Evolutionary conservation across 2,329 filamentous ascomycete species (phyloP).

Genomic region (Cladosporium halotolerans): DNA sequence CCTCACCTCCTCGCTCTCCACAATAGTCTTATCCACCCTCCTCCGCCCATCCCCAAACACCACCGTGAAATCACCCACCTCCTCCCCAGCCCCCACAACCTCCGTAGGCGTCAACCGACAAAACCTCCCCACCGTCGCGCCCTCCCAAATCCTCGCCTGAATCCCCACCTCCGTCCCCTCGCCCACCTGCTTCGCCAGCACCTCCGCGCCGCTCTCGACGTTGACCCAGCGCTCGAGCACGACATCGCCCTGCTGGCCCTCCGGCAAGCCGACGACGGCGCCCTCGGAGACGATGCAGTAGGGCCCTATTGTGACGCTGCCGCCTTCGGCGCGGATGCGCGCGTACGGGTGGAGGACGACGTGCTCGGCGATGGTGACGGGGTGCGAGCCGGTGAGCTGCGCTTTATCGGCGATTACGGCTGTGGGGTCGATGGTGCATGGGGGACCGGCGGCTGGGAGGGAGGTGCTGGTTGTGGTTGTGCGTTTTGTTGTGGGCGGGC

Average conservation of each 20-base stretch:
- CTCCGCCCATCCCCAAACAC: slow-evolving; percentile 35
- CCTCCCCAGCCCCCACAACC: slow-evolving; percentile 31
- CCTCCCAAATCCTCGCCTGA: slow-evolving; percentile 28
- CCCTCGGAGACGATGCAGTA: slow-evolving; percentile 72
- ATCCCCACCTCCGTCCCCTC: slow-evolving; percentile 27
- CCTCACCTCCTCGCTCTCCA: slow-evolving; percentile 22
- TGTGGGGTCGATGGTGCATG: slow-evolving; percentile 39
- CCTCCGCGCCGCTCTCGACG: slow-evolving; percentile 38
- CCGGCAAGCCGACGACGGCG: slow-evolving; percentile 31
- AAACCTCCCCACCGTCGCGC: slow-evolving; percentile 41
- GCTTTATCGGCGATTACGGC: slow-evolving; percentile 45
- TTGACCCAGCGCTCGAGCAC: slow-evolving; percentile 37
- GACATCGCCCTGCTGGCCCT: slow-evolving; percentile 27
- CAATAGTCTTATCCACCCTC: slow-evolving; percentile 35
- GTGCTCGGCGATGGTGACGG: slow-evolving; percentile 70
- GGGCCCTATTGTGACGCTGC: slow-evolving; percentile 39
- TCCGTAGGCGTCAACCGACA: slow-evolving; percentile 39
- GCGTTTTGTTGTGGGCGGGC: slow-evolving; percentile 8
- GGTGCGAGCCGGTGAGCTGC: slow-evolving; percentile 60
- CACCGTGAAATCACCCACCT: slow-evolving; percentile 41
- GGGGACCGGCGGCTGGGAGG: slow-evolving; percentile 27
- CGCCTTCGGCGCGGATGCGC: slow-evolving; percentile 38
- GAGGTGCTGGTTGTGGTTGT: slow-evolving; percentile 18
- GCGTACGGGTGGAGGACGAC: slow-evolving; percentile 81
- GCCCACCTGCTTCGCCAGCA: slow-evolving; percentile 30